phyloP scores from a whole-genome alignment of 371 early-diverging fungal species.

The Syncephalastrum sp. region DNA sequence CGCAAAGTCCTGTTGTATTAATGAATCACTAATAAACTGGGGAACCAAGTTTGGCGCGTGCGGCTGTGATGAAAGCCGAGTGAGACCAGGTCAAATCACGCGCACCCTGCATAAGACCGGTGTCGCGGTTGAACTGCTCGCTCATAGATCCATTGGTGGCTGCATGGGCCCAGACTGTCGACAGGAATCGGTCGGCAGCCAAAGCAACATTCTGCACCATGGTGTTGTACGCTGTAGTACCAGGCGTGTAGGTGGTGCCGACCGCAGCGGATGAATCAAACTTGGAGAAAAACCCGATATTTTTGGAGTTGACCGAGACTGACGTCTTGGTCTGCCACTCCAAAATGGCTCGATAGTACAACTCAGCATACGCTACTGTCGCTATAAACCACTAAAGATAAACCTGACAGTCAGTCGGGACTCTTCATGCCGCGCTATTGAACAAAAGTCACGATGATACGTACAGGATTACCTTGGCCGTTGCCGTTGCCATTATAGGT shows the following conservation, averaged over 20 bases:
- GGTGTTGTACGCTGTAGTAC: slow-evolving; percentile 15
- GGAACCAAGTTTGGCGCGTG: slow-evolving; percentile 8
- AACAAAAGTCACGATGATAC: neutral
- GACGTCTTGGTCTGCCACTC: slow-evolving; percentile 29
- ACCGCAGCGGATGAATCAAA: slow-evolving; percentile 18
- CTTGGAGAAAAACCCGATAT: slow-evolving; percentile 35
- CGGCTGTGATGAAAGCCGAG: slow-evolving; percentile 61
- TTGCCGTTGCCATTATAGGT: slow-evolving; percentile 64
- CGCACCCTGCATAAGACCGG: slow-evolving; percentile 64
- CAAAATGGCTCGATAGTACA: slow-evolving; percentile 54
- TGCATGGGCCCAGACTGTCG: slow-evolving; percentile 54
- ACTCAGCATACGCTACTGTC: slow-evolving; percentile 64
- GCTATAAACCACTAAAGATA: slow-evolving; percentile 56
- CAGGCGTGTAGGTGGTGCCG: slow-evolving; percentile 27
- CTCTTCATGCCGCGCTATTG: no score
- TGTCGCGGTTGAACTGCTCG: slow-evolving; percentile 62
- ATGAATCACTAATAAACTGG: neutral
- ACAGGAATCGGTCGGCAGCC: slow-evolving; percentile 56
- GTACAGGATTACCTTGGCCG: slow-evolving; percentile 59
- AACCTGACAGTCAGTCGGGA: no score
- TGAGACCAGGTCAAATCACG: slow-evolving; percentile 77
- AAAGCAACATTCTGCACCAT: slow-evolving; percentile 26
- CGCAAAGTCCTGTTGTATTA: no score
- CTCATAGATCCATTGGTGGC: slow-evolving; percentile 48
- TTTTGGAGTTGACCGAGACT: slow-evolving; percentile 41